Conservation (phyloP, 345 rosid species). For the Trapa incisa region DNA sequence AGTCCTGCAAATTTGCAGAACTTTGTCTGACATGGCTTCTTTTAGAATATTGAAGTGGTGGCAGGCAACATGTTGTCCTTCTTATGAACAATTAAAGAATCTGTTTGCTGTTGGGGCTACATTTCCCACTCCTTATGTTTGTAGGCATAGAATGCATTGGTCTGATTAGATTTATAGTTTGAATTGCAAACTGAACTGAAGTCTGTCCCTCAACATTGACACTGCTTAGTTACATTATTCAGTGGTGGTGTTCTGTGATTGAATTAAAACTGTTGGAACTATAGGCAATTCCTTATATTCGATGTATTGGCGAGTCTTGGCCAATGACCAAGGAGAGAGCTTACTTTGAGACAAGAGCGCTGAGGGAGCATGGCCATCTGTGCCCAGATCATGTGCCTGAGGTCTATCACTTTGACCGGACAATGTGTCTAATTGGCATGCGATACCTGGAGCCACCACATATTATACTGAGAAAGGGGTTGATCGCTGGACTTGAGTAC, state of each 20-base stretch:
- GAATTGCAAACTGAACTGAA: no score
- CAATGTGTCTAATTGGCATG: slow-evolving; percentile 93
- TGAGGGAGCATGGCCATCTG: slow-evolving; percentile 52
- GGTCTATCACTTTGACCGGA: slow-evolving; percentile 81
- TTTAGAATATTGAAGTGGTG: not conserved
- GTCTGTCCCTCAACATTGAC: not conserved
- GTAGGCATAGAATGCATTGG: not conserved
- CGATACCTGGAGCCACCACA: slow-evolving; percentile 88
- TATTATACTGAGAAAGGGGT: slow-evolving; percentile 80
- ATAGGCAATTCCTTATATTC: slow-evolving; percentile 89
- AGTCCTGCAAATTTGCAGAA: not conserved
- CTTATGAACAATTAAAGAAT: not conserved
- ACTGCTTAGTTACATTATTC: not conserved
- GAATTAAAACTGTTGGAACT: not conserved
- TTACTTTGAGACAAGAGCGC: slow-evolving; percentile 57
- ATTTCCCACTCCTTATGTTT: not conserved
- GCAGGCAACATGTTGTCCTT: not conserved
- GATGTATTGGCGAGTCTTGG: slow-evolving; percentile 91
- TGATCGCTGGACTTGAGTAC: slow-evolving; percentile 70
- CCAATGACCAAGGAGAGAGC: slow-evolving; percentile 95
- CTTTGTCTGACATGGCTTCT: not conserved
- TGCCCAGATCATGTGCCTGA: slow-evolving; percentile 79
- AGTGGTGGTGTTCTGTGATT: not conserved
- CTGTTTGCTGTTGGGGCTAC: not conserved
- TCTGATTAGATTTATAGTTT: no score